These are phyloP conservation scores for Talaromyces sp. DNA, from an alignment of 2,329 filamentous ascomycete genomes.

Conservation along the genomic window DNA sequence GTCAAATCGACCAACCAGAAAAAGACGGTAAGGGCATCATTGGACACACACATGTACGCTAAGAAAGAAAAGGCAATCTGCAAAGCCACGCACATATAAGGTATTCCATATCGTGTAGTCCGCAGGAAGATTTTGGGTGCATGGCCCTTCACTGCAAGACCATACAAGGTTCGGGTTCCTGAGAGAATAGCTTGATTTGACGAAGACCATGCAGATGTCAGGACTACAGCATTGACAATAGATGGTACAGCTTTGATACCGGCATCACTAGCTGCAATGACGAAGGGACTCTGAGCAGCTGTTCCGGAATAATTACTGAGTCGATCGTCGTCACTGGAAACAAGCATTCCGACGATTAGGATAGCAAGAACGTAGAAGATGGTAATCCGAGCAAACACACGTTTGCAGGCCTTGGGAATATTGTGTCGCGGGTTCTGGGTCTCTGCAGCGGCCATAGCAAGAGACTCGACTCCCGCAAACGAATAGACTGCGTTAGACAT, in stretches of 20 bases:
- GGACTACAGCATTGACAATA: slow-evolving; percentile 42
- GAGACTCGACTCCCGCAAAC: slow-evolving; percentile 64
- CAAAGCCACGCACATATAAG: slow-evolving; percentile 44
- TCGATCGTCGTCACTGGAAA: slow-evolving; percentile 12
- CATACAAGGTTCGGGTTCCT: slow-evolving; percentile 65
- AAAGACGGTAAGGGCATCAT: slow-evolving; percentile 60
- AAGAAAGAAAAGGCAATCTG: slow-evolving; percentile 58
- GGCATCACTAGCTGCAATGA: slow-evolving; percentile 40
- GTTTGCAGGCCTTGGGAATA: slow-evolving; percentile 19
- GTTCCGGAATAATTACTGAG: slow-evolving; percentile 21
- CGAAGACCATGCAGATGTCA: slow-evolving; percentile 44
- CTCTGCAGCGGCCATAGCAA: slow-evolving; percentile 75
- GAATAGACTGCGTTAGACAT: slow-evolving; percentile 45
- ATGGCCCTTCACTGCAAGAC: slow-evolving; percentile 52
- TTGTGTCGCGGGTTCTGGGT: slow-evolving; percentile 38
- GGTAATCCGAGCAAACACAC: slow-evolving; percentile 18
- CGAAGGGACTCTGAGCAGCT: slow-evolving; percentile 39
- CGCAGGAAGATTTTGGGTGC: slow-evolving; percentile 44
- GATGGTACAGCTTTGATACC: slow-evolving; percentile 38
- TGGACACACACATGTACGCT: slow-evolving; percentile 66
- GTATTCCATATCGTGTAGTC: slow-evolving; percentile 44
- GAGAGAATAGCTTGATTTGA: slow-evolving; percentile 43
- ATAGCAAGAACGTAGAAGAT: slow-evolving; percentile 20
- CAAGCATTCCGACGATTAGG: slow-evolving; percentile 19
- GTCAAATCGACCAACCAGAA: slow-evolving; percentile 51